These are phyloP conservation scores for Cryptosporidium parvum DNA, from an alignment of 169 alveolate genomes.

Conservation along the genomic window DNA sequence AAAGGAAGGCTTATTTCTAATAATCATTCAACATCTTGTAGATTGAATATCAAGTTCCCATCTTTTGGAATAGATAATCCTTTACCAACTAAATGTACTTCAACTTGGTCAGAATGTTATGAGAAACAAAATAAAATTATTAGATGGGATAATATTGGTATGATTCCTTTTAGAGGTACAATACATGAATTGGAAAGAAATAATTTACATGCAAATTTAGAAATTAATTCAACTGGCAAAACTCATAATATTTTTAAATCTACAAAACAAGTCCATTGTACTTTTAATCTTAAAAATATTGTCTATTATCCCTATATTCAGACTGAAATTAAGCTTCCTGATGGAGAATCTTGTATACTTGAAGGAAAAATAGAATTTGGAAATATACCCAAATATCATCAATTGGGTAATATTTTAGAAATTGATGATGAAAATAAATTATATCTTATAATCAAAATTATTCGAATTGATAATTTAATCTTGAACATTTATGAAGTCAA, in stretches of 20 bases:
- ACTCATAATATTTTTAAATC: neutral
- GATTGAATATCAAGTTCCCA: slow-evolving; percentile 46
- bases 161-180: slow-evolving; percentile 73
- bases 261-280: slow-evolving; percentile 5
- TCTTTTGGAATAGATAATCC: slow-evolving; percentile 67
- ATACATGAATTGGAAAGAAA: slow-evolving; percentile 72
- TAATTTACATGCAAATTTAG: slow-evolving; percentile 20
- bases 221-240: neutral
- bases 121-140: slow-evolving; percentile 16
- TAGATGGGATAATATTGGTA: slow-evolving; percentile 65
- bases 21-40: slow-evolving; percentile 12
- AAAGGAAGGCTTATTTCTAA: neutral
- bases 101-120: slow-evolving; percentile 42
- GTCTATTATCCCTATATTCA: slow-evolving; percentile 68
- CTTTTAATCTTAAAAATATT: slow-evolving; percentile 48
- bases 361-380: slow-evolving; percentile 75
- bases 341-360: slow-evolving; percentile 53
- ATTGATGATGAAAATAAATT: slow-evolving; percentile 72
- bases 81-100: slow-evolving; percentile 56
- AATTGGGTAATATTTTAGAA: slow-evolving; percentile 69
- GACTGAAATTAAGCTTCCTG: slow-evolving; percentile 46
- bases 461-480: slow-evolving; percentile 59
- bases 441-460: slow-evolving; percentile 47
- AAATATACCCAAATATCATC: slow-evolving; percentile 74
- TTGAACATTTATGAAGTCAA: slow-evolving; percentile 32